Evolutionary conservation across 1,284 basidiomycete species (phyloP).

Genomic region (Papiliotrema fonsecae): DNA sequence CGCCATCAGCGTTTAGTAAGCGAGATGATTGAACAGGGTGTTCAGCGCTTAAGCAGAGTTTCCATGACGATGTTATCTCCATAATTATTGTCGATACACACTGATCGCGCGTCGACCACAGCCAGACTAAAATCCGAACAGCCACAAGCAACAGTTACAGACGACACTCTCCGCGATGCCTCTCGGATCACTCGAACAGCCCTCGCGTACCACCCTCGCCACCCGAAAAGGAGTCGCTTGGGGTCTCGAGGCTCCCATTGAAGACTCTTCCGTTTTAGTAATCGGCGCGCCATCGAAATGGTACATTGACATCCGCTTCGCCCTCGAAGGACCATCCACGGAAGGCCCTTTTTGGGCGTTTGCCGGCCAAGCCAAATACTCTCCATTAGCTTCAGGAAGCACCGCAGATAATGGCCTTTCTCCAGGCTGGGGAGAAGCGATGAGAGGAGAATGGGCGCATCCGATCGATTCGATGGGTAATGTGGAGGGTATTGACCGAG

Average conservation of each 20-base stretch:
- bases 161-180: not conserved
- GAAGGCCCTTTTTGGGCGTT: slow-evolving; percentile 13
- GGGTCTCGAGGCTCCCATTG: slow-evolving; percentile 7
- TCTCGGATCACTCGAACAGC: slow-evolving; percentile 1
- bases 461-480: slow-evolving; percentile 12
- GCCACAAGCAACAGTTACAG: no score
- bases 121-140: no score
- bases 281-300: slow-evolving; percentile 2
- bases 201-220: not conserved
- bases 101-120: no score
- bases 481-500: slow-evolving; percentile 5
- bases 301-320: slow-evolving; percentile 13
- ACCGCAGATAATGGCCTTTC: not conserved
- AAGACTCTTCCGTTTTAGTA: slow-evolving; percentile 12
- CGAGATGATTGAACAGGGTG: no score
- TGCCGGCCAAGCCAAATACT: slow-evolving; percentile 6
- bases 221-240: slow-evolving; percentile 9
- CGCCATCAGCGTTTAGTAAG: no score
- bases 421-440: not conserved
- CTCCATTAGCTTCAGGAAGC: not conserved
- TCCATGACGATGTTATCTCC: no score
- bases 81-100: no score
- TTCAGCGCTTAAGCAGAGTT: no score
- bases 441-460: slow-evolving; percentile 11
- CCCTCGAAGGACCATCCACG: slow-evolving; percentile 5